phyloP scores from a whole-genome alignment of 306 rosid genomes.

The Quercus parvula region DNA sequence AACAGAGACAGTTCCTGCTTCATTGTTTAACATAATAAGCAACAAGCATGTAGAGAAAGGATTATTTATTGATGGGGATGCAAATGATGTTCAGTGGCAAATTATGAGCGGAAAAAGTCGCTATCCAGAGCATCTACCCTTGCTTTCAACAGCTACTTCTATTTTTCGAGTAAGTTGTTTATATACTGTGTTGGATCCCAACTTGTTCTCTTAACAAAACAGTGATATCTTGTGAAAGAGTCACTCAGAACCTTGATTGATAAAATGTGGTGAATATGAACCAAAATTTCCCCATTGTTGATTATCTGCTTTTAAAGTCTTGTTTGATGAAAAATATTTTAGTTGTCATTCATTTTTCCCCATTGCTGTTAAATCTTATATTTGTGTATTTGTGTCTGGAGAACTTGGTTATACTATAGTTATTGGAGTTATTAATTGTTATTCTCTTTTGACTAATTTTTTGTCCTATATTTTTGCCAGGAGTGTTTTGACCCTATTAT shows the following conservation, averaged over 20 bases:
- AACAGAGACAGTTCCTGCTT: slow-evolving; percentile 57
- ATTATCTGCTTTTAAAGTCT: not conserved
- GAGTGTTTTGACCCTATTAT: slow-evolving; percentile 99
- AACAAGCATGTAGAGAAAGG: slow-evolving; percentile 80
- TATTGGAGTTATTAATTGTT: not conserved
- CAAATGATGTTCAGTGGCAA: slow-evolving; percentile 76
- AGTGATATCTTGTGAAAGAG: not conserved
- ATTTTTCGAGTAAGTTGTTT: slow-evolving; percentile 78
- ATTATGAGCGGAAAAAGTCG: slow-evolving; percentile 95
- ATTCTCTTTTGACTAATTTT: slow-evolving; percentile 14
- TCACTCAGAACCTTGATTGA: not conserved
- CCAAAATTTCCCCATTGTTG: not conserved
- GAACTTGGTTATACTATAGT: slow-evolving; percentile 7
- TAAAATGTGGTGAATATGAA: not conserved
- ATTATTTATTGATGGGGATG: slow-evolving; percentile 42
- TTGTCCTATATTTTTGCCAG: slow-evolving; percentile 41
- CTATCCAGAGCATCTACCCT: slow-evolving; percentile 80
- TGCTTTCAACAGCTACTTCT: slow-evolving; percentile 91
- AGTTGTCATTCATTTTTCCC: not conserved
- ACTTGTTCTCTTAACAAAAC: not conserved
- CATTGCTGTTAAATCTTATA: not conserved
- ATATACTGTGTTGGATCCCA: not conserved
- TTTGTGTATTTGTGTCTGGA: not conserved
- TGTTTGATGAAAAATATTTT: not conserved
- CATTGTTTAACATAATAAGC: slow-evolving; percentile 47